Conservation (phyloP, 139 green algal genomes). For the Chlamydomonas sp. region DNA sequence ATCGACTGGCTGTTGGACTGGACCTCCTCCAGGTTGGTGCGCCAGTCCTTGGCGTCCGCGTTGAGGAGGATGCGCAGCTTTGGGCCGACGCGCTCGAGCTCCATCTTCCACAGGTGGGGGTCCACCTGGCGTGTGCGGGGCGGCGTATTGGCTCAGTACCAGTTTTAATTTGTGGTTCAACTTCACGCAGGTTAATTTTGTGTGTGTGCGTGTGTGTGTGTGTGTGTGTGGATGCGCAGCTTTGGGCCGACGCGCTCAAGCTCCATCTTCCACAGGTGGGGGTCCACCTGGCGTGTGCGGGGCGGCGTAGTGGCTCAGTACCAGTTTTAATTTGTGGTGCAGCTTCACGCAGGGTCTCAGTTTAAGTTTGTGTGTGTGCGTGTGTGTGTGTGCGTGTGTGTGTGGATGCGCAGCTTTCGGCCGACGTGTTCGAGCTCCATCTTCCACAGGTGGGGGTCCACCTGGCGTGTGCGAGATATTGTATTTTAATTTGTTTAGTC, state of each 20-base stretch:
- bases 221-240: constrained; percentile 48
- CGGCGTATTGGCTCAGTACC: too few relatives aligned
- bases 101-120: constrained; percentile 53
- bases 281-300: constrained; percentile 52
- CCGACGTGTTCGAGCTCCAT: constrained; percentile 66
- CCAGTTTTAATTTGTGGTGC: neutral
- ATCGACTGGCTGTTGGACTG: constrained; percentile 40
- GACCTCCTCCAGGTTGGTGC: constrained; percentile 61
- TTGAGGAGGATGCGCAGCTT: constrained; percentile 51
- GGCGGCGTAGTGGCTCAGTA: too few relatives aligned
- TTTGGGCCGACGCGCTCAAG: constrained; percentile 62
- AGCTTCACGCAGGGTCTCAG: neutral
- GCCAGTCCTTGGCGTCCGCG: constrained; percentile 65
- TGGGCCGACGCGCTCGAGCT: constrained; percentile 66
- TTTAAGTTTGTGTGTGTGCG: too few relatives aligned
- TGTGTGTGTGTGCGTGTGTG: constrained; percentile 52
- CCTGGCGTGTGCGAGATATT: too few relatives aligned
- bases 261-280: constrained; percentile 58
- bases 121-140: constrained; percentile 53
- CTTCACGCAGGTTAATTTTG: neutral
- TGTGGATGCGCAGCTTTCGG: constrained; percentile 49
- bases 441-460: constrained; percentile 59
- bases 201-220: too few relatives aligned
- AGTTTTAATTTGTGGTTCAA: neutral
- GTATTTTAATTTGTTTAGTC: too few relatives aligned